These are phyloP conservation scores for Warburgia ugandensis DNA, from an alignment of 164 flowering plant genomes.

Conservation along the genomic window DNA sequence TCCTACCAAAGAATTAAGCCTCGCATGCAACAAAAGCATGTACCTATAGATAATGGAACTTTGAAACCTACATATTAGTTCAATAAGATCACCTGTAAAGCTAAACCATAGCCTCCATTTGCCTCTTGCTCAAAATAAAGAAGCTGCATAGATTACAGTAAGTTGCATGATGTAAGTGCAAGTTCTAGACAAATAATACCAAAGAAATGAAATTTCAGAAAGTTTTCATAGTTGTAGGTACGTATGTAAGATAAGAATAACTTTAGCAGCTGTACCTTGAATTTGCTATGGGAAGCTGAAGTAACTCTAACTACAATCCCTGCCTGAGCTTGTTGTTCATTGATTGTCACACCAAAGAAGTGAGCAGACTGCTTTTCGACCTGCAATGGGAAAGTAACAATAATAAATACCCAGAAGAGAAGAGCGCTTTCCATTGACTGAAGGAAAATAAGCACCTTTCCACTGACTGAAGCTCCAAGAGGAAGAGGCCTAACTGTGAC, in stretches of 20 bases:
- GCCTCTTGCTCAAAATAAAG: slow-evolving; percentile 92
- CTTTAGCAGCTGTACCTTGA: too few relatives aligned
- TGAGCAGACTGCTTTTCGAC: slow-evolving; percentile 97
- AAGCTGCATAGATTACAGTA: slow-evolving; percentile 40
- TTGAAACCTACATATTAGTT: background rate
- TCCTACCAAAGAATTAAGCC: too few relatives aligned
- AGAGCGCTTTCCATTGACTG: background rate
- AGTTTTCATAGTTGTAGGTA: too few relatives aligned
- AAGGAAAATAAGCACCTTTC: slow-evolving; percentile 66
- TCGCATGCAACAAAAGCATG: too few relatives aligned
- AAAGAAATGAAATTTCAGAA: too few relatives aligned
- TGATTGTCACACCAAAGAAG: slow-evolving; percentile 91
- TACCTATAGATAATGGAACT: too few relatives aligned
- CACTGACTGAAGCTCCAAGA: slow-evolving; percentile 84
- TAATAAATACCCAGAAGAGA: background rate
- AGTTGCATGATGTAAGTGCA: background rate
- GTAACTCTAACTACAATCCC: slow-evolving; percentile 94
- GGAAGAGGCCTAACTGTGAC: slow-evolving; percentile 95
- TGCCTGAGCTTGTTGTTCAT: slow-evolving; percentile 82
- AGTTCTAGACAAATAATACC: too few relatives aligned
- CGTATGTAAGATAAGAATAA: too few relatives aligned
- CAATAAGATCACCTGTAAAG: slow-evolving; percentile 67
- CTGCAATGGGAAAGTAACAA: slow-evolving; percentile 27
- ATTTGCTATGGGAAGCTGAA: slow-evolving; percentile 94
- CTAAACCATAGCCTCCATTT: slow-evolving; percentile 91